Conservation (phyloP, 345 rosid species). For the Populus deltoides region DNA sequence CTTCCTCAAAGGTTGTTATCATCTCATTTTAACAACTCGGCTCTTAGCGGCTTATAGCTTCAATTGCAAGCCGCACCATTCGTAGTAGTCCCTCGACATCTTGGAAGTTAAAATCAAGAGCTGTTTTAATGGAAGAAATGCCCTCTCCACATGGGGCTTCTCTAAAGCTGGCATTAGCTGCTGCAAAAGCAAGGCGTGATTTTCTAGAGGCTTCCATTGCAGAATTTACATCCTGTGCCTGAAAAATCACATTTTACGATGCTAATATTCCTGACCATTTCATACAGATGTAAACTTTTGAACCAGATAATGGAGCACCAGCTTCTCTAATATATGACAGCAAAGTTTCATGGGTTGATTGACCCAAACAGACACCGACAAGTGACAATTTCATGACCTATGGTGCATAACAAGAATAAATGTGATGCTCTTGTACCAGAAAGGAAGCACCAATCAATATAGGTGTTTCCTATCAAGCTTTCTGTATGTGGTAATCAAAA, state of each 20-base stretch:
- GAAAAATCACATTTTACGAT: constrained; percentile 28
- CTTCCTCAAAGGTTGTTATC: constrained; percentile 10
- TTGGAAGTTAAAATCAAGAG: constrained; percentile 94
- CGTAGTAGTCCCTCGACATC: constrained; percentile 77
- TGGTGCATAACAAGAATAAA: neutral
- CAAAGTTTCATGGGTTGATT: neutral
- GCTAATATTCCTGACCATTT: neutral
- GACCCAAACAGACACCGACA: neutral
- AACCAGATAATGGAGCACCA: neutral
- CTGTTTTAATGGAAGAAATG: constrained; percentile 60
- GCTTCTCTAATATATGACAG: neutral
- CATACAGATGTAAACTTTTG: neutral
- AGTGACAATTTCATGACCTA: neutral
- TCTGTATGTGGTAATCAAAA: neutral
- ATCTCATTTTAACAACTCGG: constrained; percentile 18
- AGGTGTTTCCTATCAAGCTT: neutral
- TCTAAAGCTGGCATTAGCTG: constrained; percentile 46
- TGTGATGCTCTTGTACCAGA: neutral
- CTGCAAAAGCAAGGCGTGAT: constrained; percentile 62
- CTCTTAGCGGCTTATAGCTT: constrained; percentile 57
- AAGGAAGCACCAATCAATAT: neutral
- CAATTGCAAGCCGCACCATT: constrained; percentile 78
- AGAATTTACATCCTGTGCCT: constrained; percentile 73
- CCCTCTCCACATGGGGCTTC: constrained; percentile 60
- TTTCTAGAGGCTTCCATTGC: constrained; percentile 99